A percentile compares a stretch with the other conserved stretches of the same genome.
Evolutionary conservation across 768 basidiomycete species (phyloP).

Genomic region (Russula olivacea): DNA sequence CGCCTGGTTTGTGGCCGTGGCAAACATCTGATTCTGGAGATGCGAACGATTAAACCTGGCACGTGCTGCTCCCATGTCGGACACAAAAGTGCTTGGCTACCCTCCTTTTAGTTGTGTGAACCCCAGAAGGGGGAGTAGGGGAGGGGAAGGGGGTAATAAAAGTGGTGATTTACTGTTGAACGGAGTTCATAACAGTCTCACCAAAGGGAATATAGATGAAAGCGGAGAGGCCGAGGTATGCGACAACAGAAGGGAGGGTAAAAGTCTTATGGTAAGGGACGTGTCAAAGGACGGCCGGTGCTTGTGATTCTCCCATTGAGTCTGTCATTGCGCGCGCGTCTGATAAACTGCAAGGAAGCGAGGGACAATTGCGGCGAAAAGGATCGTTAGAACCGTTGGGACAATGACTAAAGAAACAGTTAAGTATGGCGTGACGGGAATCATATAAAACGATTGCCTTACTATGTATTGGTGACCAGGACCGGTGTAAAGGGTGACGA

Average conservation of each 20-base stretch:
- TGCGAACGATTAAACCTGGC: conserved; percentile 61
- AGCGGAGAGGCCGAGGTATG: conserved; percentile 89
- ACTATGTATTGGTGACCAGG: conserved; percentile 76
- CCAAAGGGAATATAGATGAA: conserved; percentile 93
- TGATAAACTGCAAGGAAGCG: conserved; percentile 71
- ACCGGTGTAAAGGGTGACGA: conserved; percentile 82
- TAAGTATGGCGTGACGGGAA: background rate
- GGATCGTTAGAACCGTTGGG: conserved; percentile 79
- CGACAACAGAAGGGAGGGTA: conserved; percentile 78
- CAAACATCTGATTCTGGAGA: conserved; percentile 88
- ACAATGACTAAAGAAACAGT: conserved; percentile 45
- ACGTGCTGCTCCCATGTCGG: conserved; percentile 33
- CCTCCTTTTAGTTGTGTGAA: conserved; percentile 25
- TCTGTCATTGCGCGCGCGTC: conserved; percentile 57
- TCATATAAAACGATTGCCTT: conserved; percentile 30
- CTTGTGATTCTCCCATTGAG: conserved; percentile 88
- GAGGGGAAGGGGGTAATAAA: background rate
- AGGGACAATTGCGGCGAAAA: conserved; percentile 79
- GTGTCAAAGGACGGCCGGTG: conserved; percentile 71
- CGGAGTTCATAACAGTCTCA: conserved; percentile 65
- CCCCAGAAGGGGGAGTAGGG: conserved; percentile 18
- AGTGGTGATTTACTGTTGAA: conserved; percentile 31
- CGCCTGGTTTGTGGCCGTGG: conserved; percentile 85
- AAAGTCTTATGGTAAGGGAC: conserved; percentile 85
- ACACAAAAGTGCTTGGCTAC: conserved; percentile 1